Conservation (phyloP, 2,329 filamentous ascomycete genomes). For the Pestalotiopsis sp. region DNA sequence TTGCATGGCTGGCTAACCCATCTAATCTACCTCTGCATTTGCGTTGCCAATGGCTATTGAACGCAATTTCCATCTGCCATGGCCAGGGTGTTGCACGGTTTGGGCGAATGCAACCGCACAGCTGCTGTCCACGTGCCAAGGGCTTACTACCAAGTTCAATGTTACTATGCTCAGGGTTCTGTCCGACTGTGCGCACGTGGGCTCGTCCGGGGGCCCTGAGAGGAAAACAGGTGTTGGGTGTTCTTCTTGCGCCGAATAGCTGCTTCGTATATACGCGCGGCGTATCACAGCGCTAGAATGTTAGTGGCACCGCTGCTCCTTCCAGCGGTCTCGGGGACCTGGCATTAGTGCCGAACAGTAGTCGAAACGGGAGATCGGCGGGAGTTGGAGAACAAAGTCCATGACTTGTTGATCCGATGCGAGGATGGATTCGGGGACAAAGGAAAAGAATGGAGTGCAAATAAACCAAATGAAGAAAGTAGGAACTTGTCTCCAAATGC, state of each 20-base stretch:
- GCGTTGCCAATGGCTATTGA: not conserved
- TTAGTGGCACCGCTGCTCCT: conserved; percentile 1
- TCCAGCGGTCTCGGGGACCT: not conserved
- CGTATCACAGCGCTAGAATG: not conserved
- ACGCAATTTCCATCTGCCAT: not conserved
- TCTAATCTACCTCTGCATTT: not conserved
- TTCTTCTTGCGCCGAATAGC: no score
- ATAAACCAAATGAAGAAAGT: no score
- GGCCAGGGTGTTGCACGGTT: not conserved
- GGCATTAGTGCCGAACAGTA: conserved; percentile 8
- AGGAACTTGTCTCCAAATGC: not conserved
- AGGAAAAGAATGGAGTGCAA: no score
- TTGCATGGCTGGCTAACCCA: not conserved
- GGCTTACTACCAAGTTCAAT: not conserved
- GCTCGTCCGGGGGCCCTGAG: not conserved
- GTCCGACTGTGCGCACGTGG: conserved; percentile 5
- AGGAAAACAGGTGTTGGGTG: no score
- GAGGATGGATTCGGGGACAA: not conserved
- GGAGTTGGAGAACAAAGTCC: not conserved
- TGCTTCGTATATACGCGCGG: not conserved
- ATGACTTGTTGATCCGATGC: not conserved
- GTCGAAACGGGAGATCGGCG: not conserved
- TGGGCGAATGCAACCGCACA: not conserved
- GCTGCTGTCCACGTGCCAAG: not conserved
- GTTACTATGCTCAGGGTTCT: not conserved